These are phyloP conservation scores for Hymenoscyphus fructigenus DNA, from an alignment of 2,329 filamentous ascomycete species.

Conservation along the genomic window DNA sequence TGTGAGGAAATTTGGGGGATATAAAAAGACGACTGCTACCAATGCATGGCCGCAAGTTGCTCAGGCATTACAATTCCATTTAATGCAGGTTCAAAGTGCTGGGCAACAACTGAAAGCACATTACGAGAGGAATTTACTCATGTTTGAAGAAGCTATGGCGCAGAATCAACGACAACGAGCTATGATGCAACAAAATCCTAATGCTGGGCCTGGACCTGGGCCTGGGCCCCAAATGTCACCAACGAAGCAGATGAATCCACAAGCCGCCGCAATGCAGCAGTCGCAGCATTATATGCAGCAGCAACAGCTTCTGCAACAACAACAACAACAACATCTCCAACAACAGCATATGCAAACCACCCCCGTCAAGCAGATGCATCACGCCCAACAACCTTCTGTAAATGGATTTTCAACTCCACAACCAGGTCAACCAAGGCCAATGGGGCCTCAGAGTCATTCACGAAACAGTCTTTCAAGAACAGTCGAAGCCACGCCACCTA, in stretches of 20 bases:
- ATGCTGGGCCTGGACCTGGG: conserved; percentile 38
- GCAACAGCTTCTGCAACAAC: conserved; percentile 49
- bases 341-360: conserved; percentile 45
- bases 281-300: conserved; percentile 50
- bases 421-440: conserved; percentile 40
- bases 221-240: conserved; percentile 41
- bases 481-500: conserved; percentile 43
- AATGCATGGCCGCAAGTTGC: conserved; percentile 76
- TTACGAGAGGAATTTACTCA: conserved; percentile 72
- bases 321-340: conserved; percentile 43
- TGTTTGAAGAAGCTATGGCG: conserved; percentile 72
- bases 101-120: conserved; percentile 67
- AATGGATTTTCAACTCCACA: conserved; percentile 52
- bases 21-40: conserved; percentile 65
- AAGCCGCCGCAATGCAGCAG: conserved; percentile 47
- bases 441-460: conserved; percentile 44
- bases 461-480: conserved; percentile 53
- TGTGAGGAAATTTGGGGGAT: conserved; percentile 76
- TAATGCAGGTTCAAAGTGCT: conserved; percentile 64
- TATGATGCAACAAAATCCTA: conserved; percentile 31
- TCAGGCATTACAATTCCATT: conserved; percentile 59
- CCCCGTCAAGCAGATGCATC: conserved; percentile 47
- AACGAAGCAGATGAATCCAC: conserved; percentile 43
- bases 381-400: conserved; percentile 45
- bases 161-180: conserved; percentile 50